Evolutionary conservation across 148 eudicot genomes (phyloP).

Genomic region (Fallopia convolvulus): DNA sequence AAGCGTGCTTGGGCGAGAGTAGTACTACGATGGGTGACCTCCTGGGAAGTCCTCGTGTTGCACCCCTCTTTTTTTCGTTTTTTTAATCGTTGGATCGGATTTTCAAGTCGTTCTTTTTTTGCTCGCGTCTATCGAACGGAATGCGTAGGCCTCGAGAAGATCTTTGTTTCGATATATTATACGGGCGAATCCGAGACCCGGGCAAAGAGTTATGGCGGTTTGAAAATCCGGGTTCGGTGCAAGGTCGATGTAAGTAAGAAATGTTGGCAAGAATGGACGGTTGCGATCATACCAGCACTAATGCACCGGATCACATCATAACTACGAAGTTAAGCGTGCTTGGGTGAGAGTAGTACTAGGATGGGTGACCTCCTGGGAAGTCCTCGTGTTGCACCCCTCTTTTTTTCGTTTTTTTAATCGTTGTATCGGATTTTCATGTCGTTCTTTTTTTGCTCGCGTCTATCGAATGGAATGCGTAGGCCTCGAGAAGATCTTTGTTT

Average conservation of each 20-base stretch:
- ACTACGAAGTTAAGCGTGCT: constrained; percentile 60
- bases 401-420: not conserved
- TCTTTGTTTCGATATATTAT: no score
- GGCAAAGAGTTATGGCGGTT: no score
- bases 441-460: no score
- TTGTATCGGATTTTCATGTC: no score
- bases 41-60: constrained; percentile 67
- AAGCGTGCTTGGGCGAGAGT: constrained; percentile 73
- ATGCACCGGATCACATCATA: constrained; percentile 58
- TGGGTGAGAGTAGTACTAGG: constrained; percentile 63
- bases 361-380: constrained; percentile 60
- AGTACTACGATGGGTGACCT: constrained; percentile 65
- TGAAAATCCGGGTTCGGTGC: no score
- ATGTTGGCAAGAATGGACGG: constrained; percentile 1
- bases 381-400: constrained; percentile 58
- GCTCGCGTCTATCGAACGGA: no score
- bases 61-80: constrained; percentile 34
- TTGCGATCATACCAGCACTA: constrained; percentile 40
- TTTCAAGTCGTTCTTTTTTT: no score
- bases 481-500: no score
- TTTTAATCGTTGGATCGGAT: no score
- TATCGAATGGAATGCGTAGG: no score
- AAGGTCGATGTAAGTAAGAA: not conserved
- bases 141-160: no score
- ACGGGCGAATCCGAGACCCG: no score